Base-by-base conservation (phyloP, 2,329 filamentous ascomycete species). In the Ceratocystis diversiconidia region DNA sequence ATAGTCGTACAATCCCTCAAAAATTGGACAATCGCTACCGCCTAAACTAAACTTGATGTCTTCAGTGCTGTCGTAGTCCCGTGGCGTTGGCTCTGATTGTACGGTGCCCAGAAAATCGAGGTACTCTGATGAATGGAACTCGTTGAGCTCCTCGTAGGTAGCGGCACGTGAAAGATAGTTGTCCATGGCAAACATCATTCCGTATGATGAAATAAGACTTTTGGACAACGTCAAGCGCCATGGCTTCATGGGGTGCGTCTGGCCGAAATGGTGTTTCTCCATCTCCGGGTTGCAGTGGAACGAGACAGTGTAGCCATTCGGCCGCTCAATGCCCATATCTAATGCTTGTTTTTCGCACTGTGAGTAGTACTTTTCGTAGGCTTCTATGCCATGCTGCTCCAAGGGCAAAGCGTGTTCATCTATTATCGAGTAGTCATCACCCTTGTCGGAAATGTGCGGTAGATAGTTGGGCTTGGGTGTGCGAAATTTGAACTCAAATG, bases 241-340 rank as follows among this genome's bases (percentile, higher is more conserved):
- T 67, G 94, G 94, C 75, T 99, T 99, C 94, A 99, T 99, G 22
- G 94, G 94, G 78, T 99, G 94, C 8, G 90, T 92, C 76, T 90
- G 88, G 70, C 94, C 94, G 74, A 99, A 99, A 75, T 99, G 94
- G 76, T 97, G 92, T 73, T 89, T 88, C 77, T 99, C 94, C 74
- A 97, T 95, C 68, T 90, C 86, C 1, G 92, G 89, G 72, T 96
- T 96, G 77, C 91, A 90, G 75, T 99, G 94, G 76, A 92, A 97
- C 8, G 92, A 96, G 60, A 99, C 92, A 41, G 83, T 91, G 76
- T 95, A 92, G 70, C 91, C 92, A 72, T 88, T 86, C 1, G 92
- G 92, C 44, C 85, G 83, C 63, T 85, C 84, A 72, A 96, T 89
- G 70, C 85, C 87, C 75, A 89, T 81, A 63, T 82, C 78, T 67